Conservation (phyloP, 441 rosid species). For the Omphalea diandra region DNA sequence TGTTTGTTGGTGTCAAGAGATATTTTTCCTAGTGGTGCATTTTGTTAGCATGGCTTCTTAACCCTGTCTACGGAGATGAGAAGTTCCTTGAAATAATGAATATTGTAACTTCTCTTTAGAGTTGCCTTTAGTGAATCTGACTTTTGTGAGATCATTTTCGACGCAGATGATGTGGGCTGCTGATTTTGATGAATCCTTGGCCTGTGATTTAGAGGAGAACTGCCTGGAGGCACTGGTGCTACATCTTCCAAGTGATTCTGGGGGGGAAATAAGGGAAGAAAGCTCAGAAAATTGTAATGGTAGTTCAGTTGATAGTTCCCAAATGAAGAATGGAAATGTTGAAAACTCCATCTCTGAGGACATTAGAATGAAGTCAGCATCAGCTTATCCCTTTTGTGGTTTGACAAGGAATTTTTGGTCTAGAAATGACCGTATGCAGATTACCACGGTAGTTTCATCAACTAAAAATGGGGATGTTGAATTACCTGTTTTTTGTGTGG, state of each 20-base stretch:
- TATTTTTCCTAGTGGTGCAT: not conserved
- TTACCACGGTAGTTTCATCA: constrained; percentile 49
- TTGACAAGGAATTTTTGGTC: constrained; percentile 71
- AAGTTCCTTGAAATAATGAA: not conserved
- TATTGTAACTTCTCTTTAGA: not conserved
- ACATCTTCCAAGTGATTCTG: constrained; percentile 49
- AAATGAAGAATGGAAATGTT: constrained; percentile 38
- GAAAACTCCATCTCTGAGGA: constrained; percentile 43
- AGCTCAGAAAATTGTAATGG: constrained; percentile 39
- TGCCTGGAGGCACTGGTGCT: constrained; percentile 73
- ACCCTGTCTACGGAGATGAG: not conserved
- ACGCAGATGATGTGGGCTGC: constrained; percentile 99
- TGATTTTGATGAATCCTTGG: constrained; percentile 70
- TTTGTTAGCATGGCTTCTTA: constrained; percentile 1
- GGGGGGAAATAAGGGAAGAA: constrained; percentile 46
- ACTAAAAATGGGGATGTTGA: constrained; percentile 62
- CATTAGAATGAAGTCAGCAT: constrained; percentile 48
- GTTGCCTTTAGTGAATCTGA: constrained; percentile 11
- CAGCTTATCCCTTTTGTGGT: constrained; percentile 71
- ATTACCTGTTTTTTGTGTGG: constrained; percentile 90
- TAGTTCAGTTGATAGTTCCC: constrained; percentile 41
- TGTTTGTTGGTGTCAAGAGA: not conserved
- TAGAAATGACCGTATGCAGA: constrained; percentile 54
- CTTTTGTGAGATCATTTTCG: constrained; percentile 17
- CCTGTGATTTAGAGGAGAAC: constrained; percentile 55